These are phyloP conservation scores for Candida tunisiensis DNA, from an alignment of 1,139 yeast genomes.

Conservation along the genomic window DNA sequence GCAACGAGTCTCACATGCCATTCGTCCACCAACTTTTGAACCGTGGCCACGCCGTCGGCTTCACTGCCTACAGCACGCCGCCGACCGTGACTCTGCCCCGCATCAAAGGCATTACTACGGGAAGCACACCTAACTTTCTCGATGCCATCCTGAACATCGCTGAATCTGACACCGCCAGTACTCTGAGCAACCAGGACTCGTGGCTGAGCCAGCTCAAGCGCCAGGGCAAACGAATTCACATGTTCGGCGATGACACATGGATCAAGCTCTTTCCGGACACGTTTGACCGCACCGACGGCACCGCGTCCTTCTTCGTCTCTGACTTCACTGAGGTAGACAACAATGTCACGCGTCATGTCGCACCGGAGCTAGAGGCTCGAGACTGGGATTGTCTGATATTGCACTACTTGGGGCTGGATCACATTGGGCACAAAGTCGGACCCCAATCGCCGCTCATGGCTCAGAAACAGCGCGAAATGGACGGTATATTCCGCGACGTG, in stretches of 20 bases:
- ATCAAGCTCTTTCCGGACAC: slow-evolving; percentile 60
- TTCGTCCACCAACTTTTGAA: slow-evolving; percentile 52
- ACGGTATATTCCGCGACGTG: slow-evolving; percentile 36
- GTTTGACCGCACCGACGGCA: slow-evolving; percentile 63
- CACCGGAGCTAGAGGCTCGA: slow-evolving; percentile 27
- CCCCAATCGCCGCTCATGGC: slow-evolving; percentile 70
- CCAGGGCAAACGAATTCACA: slow-evolving; percentile 37
- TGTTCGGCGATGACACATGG: slow-evolving; percentile 99
- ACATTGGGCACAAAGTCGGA: slow-evolving; percentile 96
- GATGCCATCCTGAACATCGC: slow-evolving; percentile 92
- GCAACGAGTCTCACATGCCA: slow-evolving; percentile 36
- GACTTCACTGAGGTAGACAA: slow-evolving; percentile 82
- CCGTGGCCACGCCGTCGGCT: slow-evolving; percentile 61
- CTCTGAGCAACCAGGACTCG: slow-evolving; percentile 62
- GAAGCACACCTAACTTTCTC: slow-evolving; percentile 84
- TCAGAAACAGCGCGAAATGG: slow-evolving; percentile 75
- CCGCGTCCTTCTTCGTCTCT: slow-evolving; percentile 84
- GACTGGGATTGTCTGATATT: slow-evolving; percentile 76
- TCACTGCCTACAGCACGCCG: slow-evolving; percentile 83
- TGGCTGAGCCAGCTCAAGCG: slow-evolving; percentile 58
- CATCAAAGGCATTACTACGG: slow-evolving; percentile 86
- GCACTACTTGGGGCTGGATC: slow-evolving; percentile 89
- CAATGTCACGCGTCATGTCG: slow-evolving; percentile 82
- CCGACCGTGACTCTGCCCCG: slow-evolving; percentile 96
- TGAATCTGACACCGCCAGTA: slow-evolving; percentile 73